Conservation (phyloP, 345 rosid genomes). For the Trapa bicornis region DNA sequence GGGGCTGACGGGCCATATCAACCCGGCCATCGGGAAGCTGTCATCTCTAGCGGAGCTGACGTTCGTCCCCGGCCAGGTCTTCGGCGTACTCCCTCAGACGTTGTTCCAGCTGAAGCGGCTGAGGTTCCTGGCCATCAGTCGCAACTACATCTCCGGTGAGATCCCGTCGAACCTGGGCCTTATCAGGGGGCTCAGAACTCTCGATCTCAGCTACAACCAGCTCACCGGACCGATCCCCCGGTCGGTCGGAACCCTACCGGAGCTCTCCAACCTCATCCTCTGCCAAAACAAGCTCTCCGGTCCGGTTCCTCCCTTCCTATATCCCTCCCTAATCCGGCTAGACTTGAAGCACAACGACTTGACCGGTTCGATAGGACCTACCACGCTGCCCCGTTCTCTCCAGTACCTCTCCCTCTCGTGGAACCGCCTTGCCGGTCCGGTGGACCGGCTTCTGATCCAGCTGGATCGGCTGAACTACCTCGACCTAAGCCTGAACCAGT, state of each 20-base stretch:
- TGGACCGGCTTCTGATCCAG: constrained; percentile 40
- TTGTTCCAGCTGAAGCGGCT: constrained; percentile 44
- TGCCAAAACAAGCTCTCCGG: constrained; percentile 79
- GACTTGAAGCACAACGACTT: constrained; percentile 72
- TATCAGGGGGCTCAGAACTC: constrained; percentile 46
- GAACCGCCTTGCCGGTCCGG: constrained; percentile 64
- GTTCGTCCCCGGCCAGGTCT: constrained; percentile 72
- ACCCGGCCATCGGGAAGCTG: constrained; percentile 71
- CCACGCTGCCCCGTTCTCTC: constrained; percentile 52
- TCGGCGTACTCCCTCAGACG: constrained; percentile 50
- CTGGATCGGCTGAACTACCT: constrained; percentile 52
- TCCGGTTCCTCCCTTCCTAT: constrained; percentile 53
- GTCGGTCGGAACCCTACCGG: constrained; percentile 53
- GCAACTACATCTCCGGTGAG: constrained; percentile 58
- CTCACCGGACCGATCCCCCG: constrained; percentile 50
- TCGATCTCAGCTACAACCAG: constrained; percentile 80
- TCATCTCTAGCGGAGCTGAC: constrained; percentile 58
- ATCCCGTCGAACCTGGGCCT: constrained; percentile 52
- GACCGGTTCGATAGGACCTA: constrained; percentile 40
- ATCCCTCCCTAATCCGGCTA: constrained; percentile 44
- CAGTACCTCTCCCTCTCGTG: constrained; percentile 70
- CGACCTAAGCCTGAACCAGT: constrained; percentile 72
- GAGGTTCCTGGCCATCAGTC: constrained; percentile 53
- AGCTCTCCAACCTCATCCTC: constrained; percentile 55
- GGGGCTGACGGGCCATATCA: constrained; percentile 60